A percentile compares a stretch with the other conserved stretches of the same genome.
Evolutionary conservation across 768 basidiomycete species (phyloP).

Genomic region (Pleurotus cornucopiae): DNA sequence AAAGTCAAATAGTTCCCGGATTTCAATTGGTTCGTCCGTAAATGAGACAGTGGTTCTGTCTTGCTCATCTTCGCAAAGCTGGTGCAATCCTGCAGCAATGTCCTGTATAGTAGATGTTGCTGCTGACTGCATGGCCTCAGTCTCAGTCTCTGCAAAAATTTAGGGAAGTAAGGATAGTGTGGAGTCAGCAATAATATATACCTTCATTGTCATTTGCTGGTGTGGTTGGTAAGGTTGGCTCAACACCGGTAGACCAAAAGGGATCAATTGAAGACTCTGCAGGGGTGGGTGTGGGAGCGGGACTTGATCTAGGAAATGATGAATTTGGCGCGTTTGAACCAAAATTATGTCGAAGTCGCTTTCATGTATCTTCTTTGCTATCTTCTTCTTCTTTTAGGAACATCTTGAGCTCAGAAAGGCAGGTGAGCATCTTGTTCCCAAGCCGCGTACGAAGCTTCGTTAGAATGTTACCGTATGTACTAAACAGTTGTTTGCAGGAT

Average conservation of each 20-base stretch:
- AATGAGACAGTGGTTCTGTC: no score
- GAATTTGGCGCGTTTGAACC: background rate
- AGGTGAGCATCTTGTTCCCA: constrained; percentile 13
- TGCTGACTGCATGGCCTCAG: no score
- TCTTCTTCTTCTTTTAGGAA: constrained; percentile 21
- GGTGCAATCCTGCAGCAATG: no score
- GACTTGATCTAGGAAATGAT: background rate
- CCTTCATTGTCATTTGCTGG: no score
- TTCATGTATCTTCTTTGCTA: background rate
- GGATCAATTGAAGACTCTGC: background rate
- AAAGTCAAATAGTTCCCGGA: no score
- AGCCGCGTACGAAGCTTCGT: constrained; percentile 20
- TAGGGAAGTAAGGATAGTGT: no score
- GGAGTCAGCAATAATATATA: no score
- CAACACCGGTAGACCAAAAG: background rate
- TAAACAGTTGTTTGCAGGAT: constrained; percentile 24
- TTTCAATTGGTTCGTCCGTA: no score
- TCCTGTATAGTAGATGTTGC: no score
- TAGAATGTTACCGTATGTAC: constrained; percentile 23
- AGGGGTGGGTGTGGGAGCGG: background rate
- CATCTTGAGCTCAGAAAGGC: constrained; percentile 24
- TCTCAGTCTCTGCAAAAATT: no score
- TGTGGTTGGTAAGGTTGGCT: no score
- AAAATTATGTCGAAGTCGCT: constrained; percentile 2
- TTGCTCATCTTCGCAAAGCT: no score